Percentiles rank a stretch among this genome's conserved stretches.
Conservation (phyloP, 2,329 filamentous ascomycete genomes). For the Erysiphe pulchra region DNA sequence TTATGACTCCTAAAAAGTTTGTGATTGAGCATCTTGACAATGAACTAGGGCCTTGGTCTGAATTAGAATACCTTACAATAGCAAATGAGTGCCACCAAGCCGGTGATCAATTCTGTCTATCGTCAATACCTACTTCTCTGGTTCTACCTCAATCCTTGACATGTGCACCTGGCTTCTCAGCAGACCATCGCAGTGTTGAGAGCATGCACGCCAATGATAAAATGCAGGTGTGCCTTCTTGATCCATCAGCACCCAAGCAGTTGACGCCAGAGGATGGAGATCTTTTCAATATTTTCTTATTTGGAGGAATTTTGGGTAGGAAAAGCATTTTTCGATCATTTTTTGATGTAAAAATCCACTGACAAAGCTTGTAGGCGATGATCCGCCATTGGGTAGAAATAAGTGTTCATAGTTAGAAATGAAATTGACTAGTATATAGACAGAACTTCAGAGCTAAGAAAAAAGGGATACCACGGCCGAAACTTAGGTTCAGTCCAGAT, state of each 20-base stretch:
- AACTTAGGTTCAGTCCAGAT: conserved; percentile 83
- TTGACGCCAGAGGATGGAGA: conserved; percentile 61
- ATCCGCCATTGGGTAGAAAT: conserved; percentile 61
- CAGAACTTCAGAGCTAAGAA: conserved; percentile 80
- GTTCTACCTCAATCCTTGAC: conserved; percentile 33
- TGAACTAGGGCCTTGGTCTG: conserved; percentile 82
- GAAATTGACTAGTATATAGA: conserved; percentile 23
- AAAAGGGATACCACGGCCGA: conserved; percentile 74
- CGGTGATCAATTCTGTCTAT: conserved; percentile 50
- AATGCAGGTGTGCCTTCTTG: conserved; percentile 61
- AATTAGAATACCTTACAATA: conserved; percentile 76
- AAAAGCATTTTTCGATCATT: background rate
- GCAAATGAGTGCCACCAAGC: conserved; percentile 49
- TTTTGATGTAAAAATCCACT: conserved; percentile 2
- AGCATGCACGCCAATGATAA: conserved; percentile 50
- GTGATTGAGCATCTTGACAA: conserved; percentile 93
- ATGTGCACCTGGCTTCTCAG: conserved; percentile 33
- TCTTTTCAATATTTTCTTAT: conserved; percentile 71
- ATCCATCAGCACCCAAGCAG: conserved; percentile 62
- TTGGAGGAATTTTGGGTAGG: conserved; percentile 81
- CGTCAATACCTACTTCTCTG: conserved; percentile 48
- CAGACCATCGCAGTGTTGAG: conserved; percentile 59
- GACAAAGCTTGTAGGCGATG: conserved; percentile 38
- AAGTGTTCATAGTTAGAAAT: background rate
- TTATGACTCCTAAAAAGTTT: conserved; percentile 40